Conservation (phyloP, 1,284 basidiomycete genomes). For the Tranzscheliella williamsii region DNA sequence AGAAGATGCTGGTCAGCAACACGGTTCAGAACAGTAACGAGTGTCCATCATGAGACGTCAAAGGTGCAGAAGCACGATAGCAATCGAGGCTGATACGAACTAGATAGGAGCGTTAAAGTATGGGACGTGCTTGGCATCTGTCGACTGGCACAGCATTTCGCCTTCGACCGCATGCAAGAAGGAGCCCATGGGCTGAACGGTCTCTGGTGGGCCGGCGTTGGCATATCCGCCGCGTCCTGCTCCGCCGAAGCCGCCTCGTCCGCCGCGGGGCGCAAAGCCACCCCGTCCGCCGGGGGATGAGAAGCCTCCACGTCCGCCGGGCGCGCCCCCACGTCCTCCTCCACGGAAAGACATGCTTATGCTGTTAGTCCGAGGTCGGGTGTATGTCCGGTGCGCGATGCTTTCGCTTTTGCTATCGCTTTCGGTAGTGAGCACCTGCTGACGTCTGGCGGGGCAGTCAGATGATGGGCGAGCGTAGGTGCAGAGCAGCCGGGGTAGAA, state of each 20-base stretch:
- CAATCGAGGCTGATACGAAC: conserved; percentile 42
- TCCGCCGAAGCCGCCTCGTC: conserved; percentile 48
- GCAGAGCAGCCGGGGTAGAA: too few relatives aligned
- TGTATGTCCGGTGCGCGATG: too few relatives aligned
- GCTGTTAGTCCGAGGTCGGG: background rate
- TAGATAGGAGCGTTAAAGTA: conserved; percentile 99
- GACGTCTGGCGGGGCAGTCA: too few relatives aligned
- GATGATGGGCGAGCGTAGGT: too few relatives aligned
- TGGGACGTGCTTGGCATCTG: conserved; percentile 72
- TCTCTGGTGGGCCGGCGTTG: conserved; percentile 55
- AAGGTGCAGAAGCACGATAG: too few relatives aligned
- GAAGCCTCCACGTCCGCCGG: conserved; percentile 22
- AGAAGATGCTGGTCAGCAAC: conserved; percentile 1
- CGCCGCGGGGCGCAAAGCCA: conserved; percentile 47
- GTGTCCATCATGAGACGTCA: too few relatives aligned
- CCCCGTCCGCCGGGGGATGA: conserved; percentile 36
- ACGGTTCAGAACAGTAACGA: background rate
- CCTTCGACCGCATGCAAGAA: conserved; percentile 82
- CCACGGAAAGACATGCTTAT: conserved; percentile 53
- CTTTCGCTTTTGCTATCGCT: too few relatives aligned
- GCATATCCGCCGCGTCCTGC: conserved; percentile 47
- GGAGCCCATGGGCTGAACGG: conserved; percentile 57
- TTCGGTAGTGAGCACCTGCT: too few relatives aligned
- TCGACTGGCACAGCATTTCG: conserved; percentile 93
- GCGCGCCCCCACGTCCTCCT: conserved; percentile 43